A percentile compares a stretch with the other conserved stretches of the same genome.
Conservation (phyloP, 768 basidiomycete species). For the Mycena pura region DNA sequence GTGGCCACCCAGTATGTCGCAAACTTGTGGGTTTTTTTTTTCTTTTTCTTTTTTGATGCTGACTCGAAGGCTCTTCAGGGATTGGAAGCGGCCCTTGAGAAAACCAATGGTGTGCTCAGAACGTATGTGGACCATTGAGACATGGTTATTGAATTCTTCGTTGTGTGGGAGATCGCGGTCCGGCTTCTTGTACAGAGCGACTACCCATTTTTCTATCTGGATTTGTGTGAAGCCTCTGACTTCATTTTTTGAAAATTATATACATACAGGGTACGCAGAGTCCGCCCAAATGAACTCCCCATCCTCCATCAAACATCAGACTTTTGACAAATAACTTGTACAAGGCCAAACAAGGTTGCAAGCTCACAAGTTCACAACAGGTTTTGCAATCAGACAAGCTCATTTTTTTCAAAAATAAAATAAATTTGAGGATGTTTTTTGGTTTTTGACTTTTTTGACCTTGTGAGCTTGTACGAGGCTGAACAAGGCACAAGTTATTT, state of each 20-base stretch:
- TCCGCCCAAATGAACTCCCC: conserved; percentile 38
- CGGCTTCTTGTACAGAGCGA: conserved; percentile 29
- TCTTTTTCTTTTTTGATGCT: conserved; percentile 27
- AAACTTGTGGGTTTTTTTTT: background rate
- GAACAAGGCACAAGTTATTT: too few relatives aligned
- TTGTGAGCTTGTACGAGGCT: too few relatives aligned
- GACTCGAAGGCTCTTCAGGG: conserved; percentile 27
- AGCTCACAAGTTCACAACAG: too few relatives aligned
- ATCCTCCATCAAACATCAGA: too few relatives aligned
- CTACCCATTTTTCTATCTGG: conserved; percentile 7
- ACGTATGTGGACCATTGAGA: conserved; percentile 33
- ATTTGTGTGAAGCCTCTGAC: background rate
- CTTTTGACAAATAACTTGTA: too few relatives aligned
- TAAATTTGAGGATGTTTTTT: too few relatives aligned
- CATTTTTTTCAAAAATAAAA: too few relatives aligned
- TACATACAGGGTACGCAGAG: conserved; percentile 34
- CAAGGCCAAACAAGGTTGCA: too few relatives aligned
- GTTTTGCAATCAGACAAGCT: too few relatives aligned
- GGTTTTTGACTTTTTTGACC: too few relatives aligned
- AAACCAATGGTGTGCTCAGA: conserved; percentile 40
- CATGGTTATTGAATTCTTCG: conserved; percentile 33
- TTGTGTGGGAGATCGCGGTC: conserved; percentile 23
- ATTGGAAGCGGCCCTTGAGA: conserved; percentile 37
- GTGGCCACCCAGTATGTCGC: conserved; percentile 33
- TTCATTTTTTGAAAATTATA: too few relatives aligned